phyloP scores from a whole-genome alignment of 2,329 filamentous ascomycete species.

The Plectosphaerella plurivora region DNA sequence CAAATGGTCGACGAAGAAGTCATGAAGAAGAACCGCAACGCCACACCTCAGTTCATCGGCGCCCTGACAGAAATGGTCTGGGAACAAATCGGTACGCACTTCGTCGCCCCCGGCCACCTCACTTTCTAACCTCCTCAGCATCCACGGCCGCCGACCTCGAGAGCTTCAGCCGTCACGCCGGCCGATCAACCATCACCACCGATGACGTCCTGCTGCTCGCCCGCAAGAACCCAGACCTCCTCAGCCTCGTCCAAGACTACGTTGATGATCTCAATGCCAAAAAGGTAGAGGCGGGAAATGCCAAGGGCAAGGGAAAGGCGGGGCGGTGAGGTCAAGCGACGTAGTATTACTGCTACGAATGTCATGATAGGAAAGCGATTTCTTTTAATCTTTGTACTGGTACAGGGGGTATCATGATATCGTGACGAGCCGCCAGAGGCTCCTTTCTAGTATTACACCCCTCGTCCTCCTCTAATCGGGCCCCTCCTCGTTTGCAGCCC shows the following conservation, averaged over 20 bases:
- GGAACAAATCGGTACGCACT: conserved; percentile 68
- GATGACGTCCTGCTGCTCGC: conserved; percentile 87
- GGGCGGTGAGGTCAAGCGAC: not conserved
- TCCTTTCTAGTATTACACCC: too few relatives aligned
- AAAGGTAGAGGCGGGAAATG: conserved; percentile 16
- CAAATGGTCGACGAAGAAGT: conserved; percentile 87
- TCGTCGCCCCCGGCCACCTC: not conserved
- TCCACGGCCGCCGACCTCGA: conserved; percentile 54
- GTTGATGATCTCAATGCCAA: conserved; percentile 56
- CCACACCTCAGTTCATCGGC: conserved; percentile 87
- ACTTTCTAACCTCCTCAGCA: conserved; percentile 29
- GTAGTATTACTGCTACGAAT: not conserved
- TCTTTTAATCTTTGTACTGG: not conserved
- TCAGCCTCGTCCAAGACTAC: conserved; percentile 67
- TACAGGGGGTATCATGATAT: not conserved
- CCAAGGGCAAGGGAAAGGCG: not conserved
- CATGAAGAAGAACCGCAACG: conserved; percentile 69
- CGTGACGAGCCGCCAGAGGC: not conserved
- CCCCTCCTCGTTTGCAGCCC: not conserved
- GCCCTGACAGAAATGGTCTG: conserved; percentile 83
- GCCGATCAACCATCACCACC: conserved; percentile 72
- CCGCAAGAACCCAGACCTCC: conserved; percentile 79
- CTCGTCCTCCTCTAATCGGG: not conserved
- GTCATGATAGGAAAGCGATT: not conserved
- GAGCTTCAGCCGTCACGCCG: conserved; percentile 67